Conservation (phyloP, 2,329 filamentous ascomycete species). For the Aspergillus unguis region DNA sequence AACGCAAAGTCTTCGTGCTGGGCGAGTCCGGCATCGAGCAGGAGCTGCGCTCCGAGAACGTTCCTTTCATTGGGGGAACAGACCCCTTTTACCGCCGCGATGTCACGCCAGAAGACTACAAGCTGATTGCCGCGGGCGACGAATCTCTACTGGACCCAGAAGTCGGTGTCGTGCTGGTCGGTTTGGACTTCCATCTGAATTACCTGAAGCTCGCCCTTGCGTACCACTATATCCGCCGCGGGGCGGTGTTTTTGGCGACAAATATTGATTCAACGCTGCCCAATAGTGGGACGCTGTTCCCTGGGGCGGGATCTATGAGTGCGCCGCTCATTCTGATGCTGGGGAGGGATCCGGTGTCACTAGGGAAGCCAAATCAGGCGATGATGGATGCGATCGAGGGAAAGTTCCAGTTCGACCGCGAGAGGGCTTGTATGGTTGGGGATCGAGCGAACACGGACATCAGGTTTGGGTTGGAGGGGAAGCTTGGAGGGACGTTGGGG, state of each 20-base stretch:
- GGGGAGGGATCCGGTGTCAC: slow-evolving; percentile 65
- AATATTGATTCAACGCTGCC: slow-evolving; percentile 91
- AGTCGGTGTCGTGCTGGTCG: slow-evolving; percentile 83
- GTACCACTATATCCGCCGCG: slow-evolving; percentile 76
- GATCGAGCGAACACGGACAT: slow-evolving; percentile 95
- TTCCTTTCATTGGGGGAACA: slow-evolving; percentile 81
- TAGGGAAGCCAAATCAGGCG: slow-evolving; percentile 94
- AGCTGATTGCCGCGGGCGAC: slow-evolving; percentile 66
- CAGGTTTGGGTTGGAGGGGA: slow-evolving; percentile 86
- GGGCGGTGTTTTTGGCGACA: slow-evolving; percentile 85
- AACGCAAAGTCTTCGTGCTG: slow-evolving; percentile 91
- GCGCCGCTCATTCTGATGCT: slow-evolving; percentile 74
- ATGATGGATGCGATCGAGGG: slow-evolving; percentile 99
- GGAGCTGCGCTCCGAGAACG: slow-evolving; percentile 74
- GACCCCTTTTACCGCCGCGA: slow-evolving; percentile 74
- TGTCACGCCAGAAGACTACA: slow-evolving; percentile 76
- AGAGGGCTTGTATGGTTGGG: slow-evolving; percentile 89
- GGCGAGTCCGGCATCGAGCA: slow-evolving; percentile 89
- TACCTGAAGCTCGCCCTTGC: slow-evolving; percentile 87
- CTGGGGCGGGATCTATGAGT: slow-evolving; percentile 80
- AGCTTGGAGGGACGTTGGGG: slow-evolving; percentile 83
- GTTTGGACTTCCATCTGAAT: slow-evolving; percentile 91
- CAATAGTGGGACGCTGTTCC: slow-evolving; percentile 76
- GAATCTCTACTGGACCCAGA: slow-evolving; percentile 75
- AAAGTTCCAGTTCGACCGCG: slow-evolving; percentile 84